Evolutionary conservation across 441 rosid species (phyloP).

Genomic region (Pelargonium myrrhifolium): DNA sequence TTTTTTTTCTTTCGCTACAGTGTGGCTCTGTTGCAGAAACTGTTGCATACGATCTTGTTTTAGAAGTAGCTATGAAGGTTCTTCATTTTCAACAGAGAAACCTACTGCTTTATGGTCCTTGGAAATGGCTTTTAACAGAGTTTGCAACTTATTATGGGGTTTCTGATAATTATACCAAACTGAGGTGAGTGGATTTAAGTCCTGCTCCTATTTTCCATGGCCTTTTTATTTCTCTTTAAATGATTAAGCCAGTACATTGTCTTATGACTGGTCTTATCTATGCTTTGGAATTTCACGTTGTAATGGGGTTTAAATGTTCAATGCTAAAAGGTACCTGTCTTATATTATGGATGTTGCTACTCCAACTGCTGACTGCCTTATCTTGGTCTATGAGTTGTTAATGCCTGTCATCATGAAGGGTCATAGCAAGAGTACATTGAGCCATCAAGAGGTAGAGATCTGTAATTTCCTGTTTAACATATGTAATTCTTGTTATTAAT

Average conservation of each 20-base stretch:
- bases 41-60: constrained; percentile 82
- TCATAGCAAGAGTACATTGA: constrained; percentile 62
- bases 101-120: constrained; percentile 69
- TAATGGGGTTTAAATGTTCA: constrained; percentile 15
- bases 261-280: background rate
- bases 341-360: constrained; percentile 98
- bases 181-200: constrained; percentile 42
- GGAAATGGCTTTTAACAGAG: constrained; percentile 96
- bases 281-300: constrained; percentile 1
- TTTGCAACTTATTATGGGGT: constrained; percentile 93
- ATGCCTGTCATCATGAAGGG: constrained; percentile 86
- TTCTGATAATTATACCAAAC: constrained; percentile 83
- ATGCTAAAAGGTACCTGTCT: constrained; percentile 69
- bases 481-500: background rate
- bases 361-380: constrained; percentile 95
- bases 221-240: background rate
- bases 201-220: background rate
- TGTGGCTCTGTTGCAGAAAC: constrained; percentile 98
- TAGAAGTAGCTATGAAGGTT: constrained; percentile 90
- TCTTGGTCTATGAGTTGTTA: constrained; percentile 72
- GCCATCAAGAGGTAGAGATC: constrained; percentile 87
- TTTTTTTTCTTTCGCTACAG: constrained; percentile 40
- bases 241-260: constrained; percentile 13
- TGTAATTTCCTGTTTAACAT: background rate
- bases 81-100: constrained; percentile 89